Percentiles rank a stretch among this genome's conserved stretches.
Evolutionary conservation across 2,329 filamentous ascomycete genomes (phyloP).

Genomic region (Phaeomoniella chlamydospora): DNA sequence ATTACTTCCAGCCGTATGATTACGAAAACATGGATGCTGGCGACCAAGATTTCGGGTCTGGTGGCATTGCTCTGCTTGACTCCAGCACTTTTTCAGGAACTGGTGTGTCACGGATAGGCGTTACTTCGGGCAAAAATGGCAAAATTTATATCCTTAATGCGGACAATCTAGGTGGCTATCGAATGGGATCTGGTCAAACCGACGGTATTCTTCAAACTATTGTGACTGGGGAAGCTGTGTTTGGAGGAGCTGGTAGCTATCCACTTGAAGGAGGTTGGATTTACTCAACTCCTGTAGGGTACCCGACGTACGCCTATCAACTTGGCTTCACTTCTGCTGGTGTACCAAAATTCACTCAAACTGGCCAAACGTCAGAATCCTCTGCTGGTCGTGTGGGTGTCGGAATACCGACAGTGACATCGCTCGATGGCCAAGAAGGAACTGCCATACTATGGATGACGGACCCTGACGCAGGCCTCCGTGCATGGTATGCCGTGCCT

Average conservation of each 20-base stretch:
- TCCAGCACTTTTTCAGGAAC: constrained; percentile 27
- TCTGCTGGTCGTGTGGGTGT: constrained; percentile 18
- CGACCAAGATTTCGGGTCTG: constrained; percentile 34
- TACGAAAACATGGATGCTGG: constrained; percentile 34
- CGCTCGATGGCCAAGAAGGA: constrained; percentile 10
- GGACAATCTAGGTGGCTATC: constrained; percentile 27
- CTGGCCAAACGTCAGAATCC: constrained; percentile 14
- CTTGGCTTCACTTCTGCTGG: constrained; percentile 16
- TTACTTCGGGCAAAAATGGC: constrained; percentile 36
- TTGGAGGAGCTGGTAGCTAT: constrained; percentile 24
- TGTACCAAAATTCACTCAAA: constrained; percentile 17
- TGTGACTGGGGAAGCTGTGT: constrained; percentile 17
- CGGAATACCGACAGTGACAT: constrained; percentile 16
- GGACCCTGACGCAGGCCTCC: constrained; percentile 14
- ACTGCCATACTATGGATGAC: constrained; percentile 15
- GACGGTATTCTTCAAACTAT: constrained; percentile 24
- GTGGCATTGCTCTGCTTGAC: constrained; percentile 28
- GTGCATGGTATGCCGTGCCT: constrained; percentile 14
- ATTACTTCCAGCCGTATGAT: constrained; percentile 42
- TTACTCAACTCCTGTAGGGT: constrained; percentile 19
- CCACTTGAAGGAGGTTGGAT: constrained; percentile 29
- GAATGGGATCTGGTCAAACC: constrained; percentile 19
- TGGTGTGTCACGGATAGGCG: constrained; percentile 29
- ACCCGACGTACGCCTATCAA: constrained; percentile 17
- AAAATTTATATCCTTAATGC: constrained; percentile 27